Percentiles rank a stretch among this genome's conserved stretches.
Evolutionary conservation across 2,329 filamentous ascomycete species (phyloP).

Genomic region (Fusarium mexicanum): DNA sequence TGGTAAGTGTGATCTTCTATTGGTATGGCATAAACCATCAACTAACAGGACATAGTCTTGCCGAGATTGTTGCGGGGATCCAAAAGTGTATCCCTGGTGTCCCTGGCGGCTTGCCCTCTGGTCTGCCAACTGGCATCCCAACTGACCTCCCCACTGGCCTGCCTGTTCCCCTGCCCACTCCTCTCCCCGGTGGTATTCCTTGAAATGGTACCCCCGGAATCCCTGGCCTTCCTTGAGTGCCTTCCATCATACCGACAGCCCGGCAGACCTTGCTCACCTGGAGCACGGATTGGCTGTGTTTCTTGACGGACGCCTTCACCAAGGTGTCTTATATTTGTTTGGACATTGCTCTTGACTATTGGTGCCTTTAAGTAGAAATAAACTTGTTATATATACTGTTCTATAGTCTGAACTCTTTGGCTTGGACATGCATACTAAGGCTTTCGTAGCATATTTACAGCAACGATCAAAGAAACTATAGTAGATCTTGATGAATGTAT

Average conservation of each 20-base stretch:
- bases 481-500: neutral
- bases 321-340: fast-evolving
- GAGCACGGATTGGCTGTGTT: fast-evolving
- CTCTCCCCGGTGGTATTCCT: neutral
- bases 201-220: neutral
- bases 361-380: fast-evolving
- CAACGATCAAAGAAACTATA: neutral
- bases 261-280: fast-evolving
- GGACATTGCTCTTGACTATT: fast-evolving
- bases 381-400: neutral
- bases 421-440: neutral
- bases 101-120: neutral
- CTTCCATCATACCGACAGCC: neutral
- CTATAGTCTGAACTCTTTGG: no score
- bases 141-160: neutral
- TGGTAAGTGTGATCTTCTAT: neutral
- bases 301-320: fast-evolving
- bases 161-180: neutral
- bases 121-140: neutral
- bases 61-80: neutral
- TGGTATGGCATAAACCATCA: fast-evolving
- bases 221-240: neutral
- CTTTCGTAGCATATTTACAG: neutral
- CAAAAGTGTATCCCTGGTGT: neutral
- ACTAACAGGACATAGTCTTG: neutral